Evolutionary conservation across 1,284 basidiomycete species (phyloP).

Genomic region (Albatrellus sp.): DNA sequence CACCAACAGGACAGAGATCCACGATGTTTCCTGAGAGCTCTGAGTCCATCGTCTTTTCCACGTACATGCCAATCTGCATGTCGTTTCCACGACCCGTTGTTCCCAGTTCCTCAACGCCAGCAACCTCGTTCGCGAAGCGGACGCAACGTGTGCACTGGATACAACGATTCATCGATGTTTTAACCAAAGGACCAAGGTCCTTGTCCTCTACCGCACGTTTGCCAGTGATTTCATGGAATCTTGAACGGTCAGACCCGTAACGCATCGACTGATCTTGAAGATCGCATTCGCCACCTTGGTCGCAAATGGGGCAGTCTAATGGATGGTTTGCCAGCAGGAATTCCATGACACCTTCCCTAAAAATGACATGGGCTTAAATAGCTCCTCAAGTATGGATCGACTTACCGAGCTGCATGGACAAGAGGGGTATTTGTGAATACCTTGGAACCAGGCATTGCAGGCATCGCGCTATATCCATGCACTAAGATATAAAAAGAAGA

Average conservation of each 20-base stretch:
- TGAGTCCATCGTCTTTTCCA: conserved; percentile 95
- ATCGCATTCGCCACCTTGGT: conserved; percentile 98
- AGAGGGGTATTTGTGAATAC: conserved; percentile 94
- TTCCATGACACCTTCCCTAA: conserved; percentile 95
- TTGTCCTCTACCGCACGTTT: conserved; percentile 99
- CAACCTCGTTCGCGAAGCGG: conserved; percentile 97
- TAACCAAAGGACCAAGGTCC: conserved; percentile 94
- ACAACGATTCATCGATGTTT: conserved; percentile 99
- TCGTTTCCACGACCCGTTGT: conserved; percentile 97
- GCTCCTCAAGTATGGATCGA: conserved; percentile 1
- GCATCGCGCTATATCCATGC: conserved; percentile 69
- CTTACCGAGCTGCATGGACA: conserved; percentile 87
- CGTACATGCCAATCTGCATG: conserved; percentile 97
- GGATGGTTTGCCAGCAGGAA: conserved; percentile 97
- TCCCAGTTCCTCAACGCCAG: conserved; percentile 95
- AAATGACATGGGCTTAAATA: conserved; percentile 7
- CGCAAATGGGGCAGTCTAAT: conserved; percentile 96
- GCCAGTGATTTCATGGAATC: conserved; percentile 96
- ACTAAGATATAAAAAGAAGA: conserved; percentile 2
- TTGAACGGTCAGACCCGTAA: conserved; percentile 92
- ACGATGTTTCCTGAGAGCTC: conserved; percentile 97
- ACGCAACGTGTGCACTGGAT: conserved; percentile 99
- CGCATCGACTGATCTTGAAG: conserved; percentile 99
- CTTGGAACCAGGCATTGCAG: conserved; percentile 93
- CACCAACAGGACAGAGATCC: conserved; percentile 96